These are phyloP conservation scores for Penium margaritaceum DNA, from an alignment of 139 green algal genomes.

Conservation along the genomic window DNA sequence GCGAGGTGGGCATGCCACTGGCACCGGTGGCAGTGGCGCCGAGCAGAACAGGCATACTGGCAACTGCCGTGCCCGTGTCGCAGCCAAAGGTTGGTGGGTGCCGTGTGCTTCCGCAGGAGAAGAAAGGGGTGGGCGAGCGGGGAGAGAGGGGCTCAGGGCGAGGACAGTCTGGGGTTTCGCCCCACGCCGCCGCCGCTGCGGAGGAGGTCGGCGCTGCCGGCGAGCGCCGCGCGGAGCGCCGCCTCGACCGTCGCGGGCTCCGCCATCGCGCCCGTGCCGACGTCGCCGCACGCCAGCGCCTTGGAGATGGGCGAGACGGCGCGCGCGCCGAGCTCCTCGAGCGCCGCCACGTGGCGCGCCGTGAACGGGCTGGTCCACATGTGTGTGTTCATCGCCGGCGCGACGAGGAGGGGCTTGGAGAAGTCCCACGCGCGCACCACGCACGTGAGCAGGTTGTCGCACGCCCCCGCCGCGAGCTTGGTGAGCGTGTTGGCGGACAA, in stretches of 20 bases:
- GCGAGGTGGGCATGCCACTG: too few species aligned
- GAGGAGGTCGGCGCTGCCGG: too few species aligned
- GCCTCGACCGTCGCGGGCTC: slow-evolving; percentile 21
- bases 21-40: too few species aligned
- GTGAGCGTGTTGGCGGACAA: slow-evolving; percentile 88
- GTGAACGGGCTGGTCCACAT: slow-evolving; percentile 91
- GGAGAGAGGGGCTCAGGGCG: too few species aligned
- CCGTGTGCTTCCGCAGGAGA: too few species aligned
- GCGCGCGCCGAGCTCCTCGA: slow-evolving; percentile 57
- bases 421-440: slow-evolving; percentile 86
- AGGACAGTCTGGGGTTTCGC: too few species aligned
- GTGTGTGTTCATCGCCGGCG: slow-evolving; percentile 90
- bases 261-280: slow-evolving; percentile 80
- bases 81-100: too few species aligned
- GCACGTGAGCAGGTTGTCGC: slow-evolving; percentile 90
- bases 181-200: too few species aligned
- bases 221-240: neutral
- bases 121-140: too few species aligned
- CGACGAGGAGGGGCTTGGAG: slow-evolving; percentile 67
- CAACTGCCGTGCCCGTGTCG: too few species aligned
- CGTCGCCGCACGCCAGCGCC: slow-evolving; percentile 81
- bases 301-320: slow-evolving; percentile 73
- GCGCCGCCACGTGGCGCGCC: slow-evolving; percentile 57
- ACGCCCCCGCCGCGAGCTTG: slow-evolving; percentile 65
- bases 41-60: too few species aligned